Conservation (phyloP, 2,329 filamentous ascomycete species). For the Diaporthe amygdali region DNA sequence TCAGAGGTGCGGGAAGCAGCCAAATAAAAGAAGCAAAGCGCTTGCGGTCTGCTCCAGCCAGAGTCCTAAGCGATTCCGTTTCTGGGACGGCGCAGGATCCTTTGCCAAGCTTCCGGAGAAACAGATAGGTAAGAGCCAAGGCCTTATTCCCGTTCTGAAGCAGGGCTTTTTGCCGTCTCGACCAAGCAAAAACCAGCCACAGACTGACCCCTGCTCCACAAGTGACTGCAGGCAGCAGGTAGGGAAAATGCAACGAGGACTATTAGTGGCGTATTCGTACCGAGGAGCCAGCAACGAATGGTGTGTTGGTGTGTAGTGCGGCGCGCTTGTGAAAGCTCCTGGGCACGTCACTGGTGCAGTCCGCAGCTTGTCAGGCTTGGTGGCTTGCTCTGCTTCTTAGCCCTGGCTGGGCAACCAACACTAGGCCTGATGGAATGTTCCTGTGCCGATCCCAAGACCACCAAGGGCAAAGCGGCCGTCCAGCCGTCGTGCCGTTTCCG, state of each 20-base stretch:
- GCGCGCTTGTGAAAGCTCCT: neutral
- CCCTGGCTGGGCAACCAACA: neutral
- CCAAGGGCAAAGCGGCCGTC: no score
- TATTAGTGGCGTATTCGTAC: neutral
- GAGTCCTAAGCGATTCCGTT: neutral
- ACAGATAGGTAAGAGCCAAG: constrained; percentile 3
- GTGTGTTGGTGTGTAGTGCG: neutral
- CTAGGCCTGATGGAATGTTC: neutral
- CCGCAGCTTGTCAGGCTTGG: neutral
- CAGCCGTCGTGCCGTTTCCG: neutral
- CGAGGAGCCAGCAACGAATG: neutral
- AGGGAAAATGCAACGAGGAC: neutral
- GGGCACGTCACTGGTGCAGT: neutral
- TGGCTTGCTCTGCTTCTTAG: neutral
- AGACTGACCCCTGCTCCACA: neutral
- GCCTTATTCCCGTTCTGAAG: constrained; percentile 2
- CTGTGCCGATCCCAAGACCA: neutral
- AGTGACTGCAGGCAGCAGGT: neutral
- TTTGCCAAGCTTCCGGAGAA: constrained; percentile 7
- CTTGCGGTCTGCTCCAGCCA: neutral
- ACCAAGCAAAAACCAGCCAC: constrained; percentile 7
- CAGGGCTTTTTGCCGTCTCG: neutral
- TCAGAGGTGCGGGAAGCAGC: neutral
- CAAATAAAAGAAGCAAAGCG: constrained; percentile 7
- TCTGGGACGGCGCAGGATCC: constrained; percentile 9